These are phyloP conservation scores for Claviceps sp. DNA, from an alignment of 2,329 filamentous ascomycete species.

Conservation along the genomic window DNA sequence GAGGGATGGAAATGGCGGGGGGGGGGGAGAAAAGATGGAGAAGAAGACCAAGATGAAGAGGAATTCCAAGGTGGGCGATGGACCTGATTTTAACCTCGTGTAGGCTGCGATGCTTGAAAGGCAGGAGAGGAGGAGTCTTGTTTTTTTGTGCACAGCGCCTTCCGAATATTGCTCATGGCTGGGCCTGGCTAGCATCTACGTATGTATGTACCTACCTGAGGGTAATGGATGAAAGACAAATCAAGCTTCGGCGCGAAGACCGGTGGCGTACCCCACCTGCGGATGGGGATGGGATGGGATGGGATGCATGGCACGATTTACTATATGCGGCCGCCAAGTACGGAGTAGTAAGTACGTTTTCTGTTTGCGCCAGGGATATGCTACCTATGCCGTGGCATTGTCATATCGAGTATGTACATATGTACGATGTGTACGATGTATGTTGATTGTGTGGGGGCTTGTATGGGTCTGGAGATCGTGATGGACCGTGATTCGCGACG, in stretches of 20 bases:
- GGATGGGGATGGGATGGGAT: not conserved
- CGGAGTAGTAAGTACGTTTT: not conserved
- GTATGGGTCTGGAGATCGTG: not conserved
- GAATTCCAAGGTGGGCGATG: not conserved
- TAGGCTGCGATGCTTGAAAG: not conserved
- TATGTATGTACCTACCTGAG: not conserved
- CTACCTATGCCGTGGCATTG: not conserved
- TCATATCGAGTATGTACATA: not conserved
- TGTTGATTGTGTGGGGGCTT: not conserved
- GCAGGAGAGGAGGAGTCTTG: not conserved
- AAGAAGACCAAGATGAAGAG: no score
- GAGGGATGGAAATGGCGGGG: not conserved
- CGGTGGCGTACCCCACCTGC: not conserved
- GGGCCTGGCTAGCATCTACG: not conserved
- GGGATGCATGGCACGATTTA: not conserved
- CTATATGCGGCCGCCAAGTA: not conserved
- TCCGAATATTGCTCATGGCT: not conserved
- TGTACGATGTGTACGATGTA: not conserved
- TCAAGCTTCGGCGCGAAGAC: not conserved
- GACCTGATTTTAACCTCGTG: not conserved
- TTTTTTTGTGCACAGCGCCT: not conserved
- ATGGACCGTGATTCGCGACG: not conserved
- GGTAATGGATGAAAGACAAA: not conserved
- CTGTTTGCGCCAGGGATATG: not conserved
- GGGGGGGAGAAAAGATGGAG: not conserved